Evolutionary conservation across 495 filamentous ascomycete species (phyloP).

Genomic region (Penicillium riverlandense): DNA sequence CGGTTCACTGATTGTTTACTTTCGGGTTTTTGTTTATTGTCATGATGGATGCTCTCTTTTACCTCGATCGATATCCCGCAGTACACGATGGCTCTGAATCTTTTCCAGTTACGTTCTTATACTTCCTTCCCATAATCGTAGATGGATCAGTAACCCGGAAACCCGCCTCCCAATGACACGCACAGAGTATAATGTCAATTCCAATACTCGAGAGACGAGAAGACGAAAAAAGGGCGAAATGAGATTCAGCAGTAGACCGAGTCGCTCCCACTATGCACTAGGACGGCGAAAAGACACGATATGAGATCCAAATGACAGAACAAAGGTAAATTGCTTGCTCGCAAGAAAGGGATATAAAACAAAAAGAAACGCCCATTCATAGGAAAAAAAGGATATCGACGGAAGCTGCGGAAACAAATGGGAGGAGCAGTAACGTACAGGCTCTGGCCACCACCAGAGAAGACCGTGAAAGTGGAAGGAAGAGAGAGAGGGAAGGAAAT

Average conservation of each 20-base stretch:
- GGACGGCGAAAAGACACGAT: neutral
- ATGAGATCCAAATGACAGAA: conserved; percentile 2
- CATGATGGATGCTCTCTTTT: neutral
- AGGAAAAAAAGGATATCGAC: neutral
- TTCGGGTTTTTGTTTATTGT: neutral
- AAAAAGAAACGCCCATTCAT: neutral
- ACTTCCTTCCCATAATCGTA: neutral
- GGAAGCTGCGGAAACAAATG: too few relatives aligned
- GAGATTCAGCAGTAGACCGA: neutral
- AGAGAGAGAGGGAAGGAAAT: too few relatives aligned
- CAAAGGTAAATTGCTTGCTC: neutral
- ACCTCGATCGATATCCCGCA: conserved; percentile 19
- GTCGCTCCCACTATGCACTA: neutral
- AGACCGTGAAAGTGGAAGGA: too few relatives aligned
- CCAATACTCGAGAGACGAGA: too few relatives aligned
- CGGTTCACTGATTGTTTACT: neutral
- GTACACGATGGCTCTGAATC: conserved; percentile 17
- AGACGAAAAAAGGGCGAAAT: neutral
- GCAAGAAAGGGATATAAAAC: neutral
- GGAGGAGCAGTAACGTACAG: too few relatives aligned
- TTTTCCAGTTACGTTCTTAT: conserved; percentile 3
- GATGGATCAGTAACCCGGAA: too few relatives aligned
- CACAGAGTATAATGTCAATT: too few relatives aligned
- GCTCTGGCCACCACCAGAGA: too few relatives aligned
- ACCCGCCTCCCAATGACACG: too few relatives aligned